Conservation (phyloP, 177 flowering plant genomes). For the Vitis hybrid region DNA sequence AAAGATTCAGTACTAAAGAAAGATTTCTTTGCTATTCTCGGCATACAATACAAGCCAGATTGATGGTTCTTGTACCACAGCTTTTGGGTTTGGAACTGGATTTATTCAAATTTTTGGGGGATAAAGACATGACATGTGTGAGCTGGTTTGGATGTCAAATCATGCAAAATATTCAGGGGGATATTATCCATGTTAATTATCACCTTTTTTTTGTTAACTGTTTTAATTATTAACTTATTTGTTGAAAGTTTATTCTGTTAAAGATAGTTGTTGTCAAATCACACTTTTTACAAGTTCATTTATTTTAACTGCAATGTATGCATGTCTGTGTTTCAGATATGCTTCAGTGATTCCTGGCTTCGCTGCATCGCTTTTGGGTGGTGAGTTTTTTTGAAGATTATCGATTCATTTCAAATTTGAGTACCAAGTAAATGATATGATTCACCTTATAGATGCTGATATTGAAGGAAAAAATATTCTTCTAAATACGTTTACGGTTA, state of each 20-base stretch:
- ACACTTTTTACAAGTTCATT: neutral
- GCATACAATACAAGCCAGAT: neutral
- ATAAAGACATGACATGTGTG: neutral
- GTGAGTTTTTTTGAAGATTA: conserved; percentile 16
- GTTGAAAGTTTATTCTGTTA: neutral
- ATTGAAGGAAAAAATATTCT: neutral
- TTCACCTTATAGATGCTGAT: neutral
- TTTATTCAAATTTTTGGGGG: neutral
- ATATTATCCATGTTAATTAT: neutral
- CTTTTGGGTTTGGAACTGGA: neutral
- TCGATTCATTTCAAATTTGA: neutral
- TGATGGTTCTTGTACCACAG: neutral
- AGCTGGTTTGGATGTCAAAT: neutral
- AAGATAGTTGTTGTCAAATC: neutral
- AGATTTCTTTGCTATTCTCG: neutral
- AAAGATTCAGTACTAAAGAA: neutral
- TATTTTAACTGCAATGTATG: neutral
- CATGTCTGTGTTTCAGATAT: conserved; percentile 22
- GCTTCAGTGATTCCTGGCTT: conserved; percentile 34
- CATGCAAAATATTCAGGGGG: neutral
- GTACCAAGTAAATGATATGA: no score
- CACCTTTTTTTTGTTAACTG: neutral
- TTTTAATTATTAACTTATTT: neutral
- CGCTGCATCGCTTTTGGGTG: conserved; percentile 27
- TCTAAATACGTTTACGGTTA: neutral